Conservation (phyloP, 805 yeast species). For the Kuraishia cidri region DNA sequence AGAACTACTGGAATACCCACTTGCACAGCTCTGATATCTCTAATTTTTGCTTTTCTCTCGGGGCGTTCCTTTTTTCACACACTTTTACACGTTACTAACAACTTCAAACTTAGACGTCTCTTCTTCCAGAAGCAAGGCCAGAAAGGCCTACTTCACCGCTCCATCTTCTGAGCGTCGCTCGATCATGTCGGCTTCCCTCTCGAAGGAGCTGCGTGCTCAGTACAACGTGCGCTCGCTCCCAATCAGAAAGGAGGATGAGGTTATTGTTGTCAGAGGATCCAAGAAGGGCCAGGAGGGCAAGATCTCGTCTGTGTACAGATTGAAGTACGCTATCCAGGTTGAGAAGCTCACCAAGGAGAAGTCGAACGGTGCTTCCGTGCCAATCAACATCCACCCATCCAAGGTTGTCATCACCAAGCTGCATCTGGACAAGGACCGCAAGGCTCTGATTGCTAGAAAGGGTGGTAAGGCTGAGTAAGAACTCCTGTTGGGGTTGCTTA, state of each 20-base stretch:
- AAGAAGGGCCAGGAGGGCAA: conserved; percentile 99
- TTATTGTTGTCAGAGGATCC: conserved; percentile 94
- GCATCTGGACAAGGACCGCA: conserved; percentile 98
- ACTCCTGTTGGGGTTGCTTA: too few species aligned
- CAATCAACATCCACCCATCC: conserved; percentile 96
- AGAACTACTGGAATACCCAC: too few species aligned
- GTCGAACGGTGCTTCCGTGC: conserved; percentile 96
- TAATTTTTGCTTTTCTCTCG: not conserved
- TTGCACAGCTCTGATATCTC: too few species aligned
- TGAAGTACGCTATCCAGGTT: conserved; percentile 92
- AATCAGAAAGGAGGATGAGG: conserved; percentile 96
- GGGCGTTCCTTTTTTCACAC: not conserved
- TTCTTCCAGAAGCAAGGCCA: conserved; percentile 97
- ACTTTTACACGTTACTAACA: not conserved
- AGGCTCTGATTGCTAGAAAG: conserved; percentile 94
- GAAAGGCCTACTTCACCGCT: conserved; percentile 99
- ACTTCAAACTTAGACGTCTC: conserved; percentile 69
- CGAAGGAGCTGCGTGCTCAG: conserved; percentile 97
- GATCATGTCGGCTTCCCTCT: conserved; percentile 95
- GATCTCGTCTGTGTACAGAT: conserved; percentile 96
- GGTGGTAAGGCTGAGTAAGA: conserved; percentile 93
- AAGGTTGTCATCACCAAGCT: conserved; percentile 98
- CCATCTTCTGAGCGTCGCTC: conserved; percentile 94
- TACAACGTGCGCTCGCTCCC: conserved; percentile 95
- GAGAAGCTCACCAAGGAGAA: conserved; percentile 97